Evolutionary conservation across 768 basidiomycete species (phyloP), one percentile per base, ranked within the genome.

Genomic region (Trametes punicea): DNA sequence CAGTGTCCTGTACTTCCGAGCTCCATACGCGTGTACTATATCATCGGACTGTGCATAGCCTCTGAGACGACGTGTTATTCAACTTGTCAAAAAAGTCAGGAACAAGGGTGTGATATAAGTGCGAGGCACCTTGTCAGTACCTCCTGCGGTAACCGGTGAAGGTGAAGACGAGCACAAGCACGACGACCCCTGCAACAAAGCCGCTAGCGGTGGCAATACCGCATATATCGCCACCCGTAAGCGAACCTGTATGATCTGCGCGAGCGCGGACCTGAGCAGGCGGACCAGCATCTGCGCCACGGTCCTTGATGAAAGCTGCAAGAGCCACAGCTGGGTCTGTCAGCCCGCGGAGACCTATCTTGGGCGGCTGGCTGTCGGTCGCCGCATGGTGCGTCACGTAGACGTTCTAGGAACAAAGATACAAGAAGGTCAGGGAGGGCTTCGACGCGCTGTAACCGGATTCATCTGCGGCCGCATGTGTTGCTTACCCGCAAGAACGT

Each of bases 401-500:
- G 25, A 80, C 77, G 62, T 83, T 85, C 82, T 81, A 53, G 31
- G 38, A 51, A 51, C 53, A 31, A 34, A 16, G 46, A 45, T 36
- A 53, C 30, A 53, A 52, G 46, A 3, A 26, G 13, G 38, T 67
- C 59, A 60, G 58, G 2, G n/a, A 26, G 44, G 49, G 51, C 23
- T 40, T 52, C n/a, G 41, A 50, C 44, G 55, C 25, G 20, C 41
- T 46, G 47, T 48, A 54, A 26, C 41, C 27, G 46, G 33, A 50
- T 31, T 29, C 23, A 26, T 15, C 54, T 36, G 36, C 36, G 7
- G 45, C 36, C 18, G 27, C 18, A 20, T 25, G n/a, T n/a, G 48
- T 21, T 25, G 70, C 74, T 52, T 55, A 79, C 82, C 61, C 82
- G 73, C 52, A 85, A 71, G 54, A 82, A 83, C 16, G 75, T 71